Evolutionary conservation across 2,329 filamentous ascomycete species (phyloP), one percentile per base, ranked within the genome.

Genomic region (Xylariaceae sp.): DNA sequence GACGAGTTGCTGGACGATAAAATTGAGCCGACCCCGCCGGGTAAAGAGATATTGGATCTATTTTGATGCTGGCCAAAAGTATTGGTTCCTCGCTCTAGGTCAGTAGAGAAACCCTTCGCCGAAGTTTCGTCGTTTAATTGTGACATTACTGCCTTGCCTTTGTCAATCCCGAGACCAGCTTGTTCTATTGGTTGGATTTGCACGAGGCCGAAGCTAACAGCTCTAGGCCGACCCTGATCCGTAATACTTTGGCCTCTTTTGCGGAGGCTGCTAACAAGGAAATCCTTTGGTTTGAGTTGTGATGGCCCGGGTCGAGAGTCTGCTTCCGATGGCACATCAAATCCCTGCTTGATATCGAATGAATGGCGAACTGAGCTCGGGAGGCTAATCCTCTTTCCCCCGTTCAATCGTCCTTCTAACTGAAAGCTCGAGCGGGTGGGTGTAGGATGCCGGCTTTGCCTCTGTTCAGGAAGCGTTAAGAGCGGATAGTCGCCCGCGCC

Each of bases 1-100:
- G 80, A 83, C 10, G 80, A 83, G 64, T 83, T 72, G 47, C 75
- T 76, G 7, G 80, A 82, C 0, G 80, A 83, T 18, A 81, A 68
- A 52, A 76, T 75, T 0, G 80, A 81, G 32, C 59, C 55, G 34
- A 78, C 80, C 32, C 82, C 80, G 19, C 77, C 79, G 1, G 76
- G 72, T 40, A 73, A 68, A 3, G 79, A 81, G 18, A 72, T 66
- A 41, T 73, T 78, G 10, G 80, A 83, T 49, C 60, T 58, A 56
- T 65, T 67, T 30, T 71, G 68, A 15, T 76, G 74, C 1, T 68
- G 71, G 46, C 73, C 68, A 48, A 74, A 64, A 2, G 71, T 65
- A 48, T 77, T 77, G 1, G 75, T 77, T 0, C 80, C 80, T 39
- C 79, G 74, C 62, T 84, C 80, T 41, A 84, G 67, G 59, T 84